Base-by-base conservation (phyloP, 2,329 filamentous ascomycete species). In the Botrytis fabae region DNA sequence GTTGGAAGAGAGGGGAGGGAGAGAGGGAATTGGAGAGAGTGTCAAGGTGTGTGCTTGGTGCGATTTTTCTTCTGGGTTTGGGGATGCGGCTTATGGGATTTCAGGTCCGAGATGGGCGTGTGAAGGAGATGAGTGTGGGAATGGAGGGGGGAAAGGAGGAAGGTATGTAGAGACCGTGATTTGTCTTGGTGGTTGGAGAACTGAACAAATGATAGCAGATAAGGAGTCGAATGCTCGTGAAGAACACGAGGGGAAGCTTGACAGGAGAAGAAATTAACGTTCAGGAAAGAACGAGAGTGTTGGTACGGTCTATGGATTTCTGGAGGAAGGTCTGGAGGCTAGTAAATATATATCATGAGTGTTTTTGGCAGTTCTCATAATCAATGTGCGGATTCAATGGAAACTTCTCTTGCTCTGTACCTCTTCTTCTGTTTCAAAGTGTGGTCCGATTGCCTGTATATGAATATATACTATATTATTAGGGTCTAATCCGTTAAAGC, bases 1-100 rank as follows among this genome's bases (percentile, higher is more conserved):
- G 8, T 4, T n/a, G 18, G 32, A n/a, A 40, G 28, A 2, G 2
- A 4, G 0, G 5, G 32, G 6, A 8, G 8, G 10, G 18, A 25
- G 18, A 9, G 25, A n/a, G 6, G 14, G 3, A 18, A 40, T 9
- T 2, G 25, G 7, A 4, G 35, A n/a, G 1, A 2, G 8, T 20
- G 1, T 14, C 4, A 9, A 66, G 64, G 44, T 54, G 46, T 28
- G 64, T 54, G 25, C 12, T 4, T 40, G 7, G 40, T 40, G 0
- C 14, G 12, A 3, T 20, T 28, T 28, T 16, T 4, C 14, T 3
- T 4, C 16, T 54, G 20, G 8, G 18, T 7, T 40, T 54, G 3
- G 12, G 46, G 12, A 22, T 54, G 14, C 14, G 40, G 3, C 64
- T 66, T 46, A 40, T 54, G 14, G 12, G 46, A 22, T 54, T 51